Evolutionary conservation across 768 basidiomycete genomes (phyloP), one percentile per base, ranked within the genome.

Genomic region (Serendipita sp.): DNA sequence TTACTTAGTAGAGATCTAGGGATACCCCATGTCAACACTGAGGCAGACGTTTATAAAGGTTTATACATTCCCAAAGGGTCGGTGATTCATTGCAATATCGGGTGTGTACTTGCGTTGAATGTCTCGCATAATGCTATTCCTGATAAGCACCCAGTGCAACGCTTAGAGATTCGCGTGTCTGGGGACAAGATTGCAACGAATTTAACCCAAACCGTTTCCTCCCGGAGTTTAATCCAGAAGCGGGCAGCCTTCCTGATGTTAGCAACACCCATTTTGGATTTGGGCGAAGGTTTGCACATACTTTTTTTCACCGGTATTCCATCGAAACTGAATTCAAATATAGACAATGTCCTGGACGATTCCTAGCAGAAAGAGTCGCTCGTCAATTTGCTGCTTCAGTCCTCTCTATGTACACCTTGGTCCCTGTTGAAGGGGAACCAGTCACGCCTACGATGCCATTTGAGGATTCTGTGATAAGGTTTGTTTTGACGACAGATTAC

Each of bases 1-100:
- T n/a, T 5, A 10, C 55, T 52, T 6, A 31, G 16, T 31, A 31
- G 23, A n/a, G 8, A 31, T 2, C 45, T 48, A 64, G 63, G 43
- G n/a, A 64, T 64, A 16, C 63, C 63, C 18, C 63, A 64, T 64
- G 63, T 50, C 29, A 48, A 23, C 18, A 34, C 43, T 29, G 31
- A 48, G 6, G 44, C 23, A 18, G 63, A 64, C 27, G 48, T 31
- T 18, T 52, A 40, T 15, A 52, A 64, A 10, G 63, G 44, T 13
- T 27, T 29, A n/a, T 45, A 46, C n/a, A 64, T 64, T 15, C 64
- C 64, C 13, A 71, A 71, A 27, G 67, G 66, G 2, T 66, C 71
- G 0, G 64, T 71, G 0, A 62, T 73, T 18, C 68, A 73, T 23
- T 66, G 67, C 2, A 73, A 73, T 66, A 50, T 66, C 16, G 67